phyloP scores from a whole-genome alignment of 1,284 basidiomycete genomes.

The Boletus holoroseus region DNA sequence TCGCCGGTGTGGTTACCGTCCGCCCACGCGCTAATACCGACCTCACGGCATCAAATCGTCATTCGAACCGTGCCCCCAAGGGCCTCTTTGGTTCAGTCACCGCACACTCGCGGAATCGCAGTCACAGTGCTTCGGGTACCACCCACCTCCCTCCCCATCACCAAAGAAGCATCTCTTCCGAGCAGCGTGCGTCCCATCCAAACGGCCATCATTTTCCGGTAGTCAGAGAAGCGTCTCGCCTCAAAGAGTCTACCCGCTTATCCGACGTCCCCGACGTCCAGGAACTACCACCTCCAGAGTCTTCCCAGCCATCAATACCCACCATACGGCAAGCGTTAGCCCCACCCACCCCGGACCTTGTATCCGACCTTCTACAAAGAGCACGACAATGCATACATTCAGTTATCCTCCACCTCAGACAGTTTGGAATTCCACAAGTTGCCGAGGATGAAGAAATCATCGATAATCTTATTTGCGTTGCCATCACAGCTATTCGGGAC shows the following conservation, averaged over 20 bases:
- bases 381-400: conserved; percentile 24
- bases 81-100: conserved; percentile 7
- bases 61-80: conserved; percentile 9
- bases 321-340: conserved; percentile 2
- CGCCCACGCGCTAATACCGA: conserved; percentile 30
- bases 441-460: conserved; percentile 28
- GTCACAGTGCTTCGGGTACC: conserved; percentile 9
- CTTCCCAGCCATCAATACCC: neutral
- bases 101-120: conserved; percentile 20
- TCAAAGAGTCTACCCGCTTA: conserved; percentile 3
- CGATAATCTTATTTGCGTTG: conserved; percentile 22
- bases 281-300: neutral
- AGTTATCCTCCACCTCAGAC: conserved; percentile 26
- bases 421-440: conserved; percentile 28
- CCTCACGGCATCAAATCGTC: conserved; percentile 4
- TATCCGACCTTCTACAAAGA: conserved; percentile 28
- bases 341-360: conserved; percentile 21
- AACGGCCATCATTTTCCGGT: neutral
- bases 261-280: conserved; percentile 6
- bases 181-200: neutral
- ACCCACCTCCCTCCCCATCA: neutral
- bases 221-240: conserved; percentile 4
- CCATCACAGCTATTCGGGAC: conserved; percentile 31
- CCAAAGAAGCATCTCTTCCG: conserved; percentile 7
- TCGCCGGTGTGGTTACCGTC: neutral